Percentiles rank a stretch among this genome's conserved stretches.
Conservation (phyloP, 1,284 basidiomycete species). For the Sporisorium graminicola region DNA sequence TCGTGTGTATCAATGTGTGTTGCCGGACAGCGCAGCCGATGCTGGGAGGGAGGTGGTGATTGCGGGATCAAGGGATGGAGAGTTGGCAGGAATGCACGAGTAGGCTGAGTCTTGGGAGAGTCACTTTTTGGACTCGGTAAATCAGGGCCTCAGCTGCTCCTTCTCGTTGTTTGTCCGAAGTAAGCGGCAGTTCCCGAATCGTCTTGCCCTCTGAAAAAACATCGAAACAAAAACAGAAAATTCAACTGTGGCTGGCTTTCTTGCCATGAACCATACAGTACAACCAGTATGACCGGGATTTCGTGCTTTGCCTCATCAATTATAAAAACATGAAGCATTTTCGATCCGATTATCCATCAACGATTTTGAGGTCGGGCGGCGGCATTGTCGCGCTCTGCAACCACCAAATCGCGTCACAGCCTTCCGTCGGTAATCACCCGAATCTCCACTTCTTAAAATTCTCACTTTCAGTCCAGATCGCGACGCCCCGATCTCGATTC, state of each 20-base stretch:
- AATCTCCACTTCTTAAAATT: not conserved
- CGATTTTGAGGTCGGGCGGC: not conserved
- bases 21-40: not conserved
- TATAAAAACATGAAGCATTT: not conserved
- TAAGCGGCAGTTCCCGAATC: constrained; percentile 38
- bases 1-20: not conserved
- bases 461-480: too few species aligned
- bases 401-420: constrained; percentile 1
- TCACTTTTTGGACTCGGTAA: constrained; percentile 17
- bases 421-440: constrained; percentile 6
- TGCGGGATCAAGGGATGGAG: not conserved
- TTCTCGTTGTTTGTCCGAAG: constrained; percentile 17
- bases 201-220: not conserved
- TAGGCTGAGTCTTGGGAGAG: constrained; percentile 2
- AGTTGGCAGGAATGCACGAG: not conserved
- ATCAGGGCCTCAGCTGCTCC: constrained; percentile 7
- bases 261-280: not conserved
- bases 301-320: constrained; percentile 3
- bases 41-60: not conserved
- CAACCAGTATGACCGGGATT: not conserved
- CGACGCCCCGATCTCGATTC: constrained; percentile 1
- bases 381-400: not conserved
- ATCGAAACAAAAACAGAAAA: not conserved
- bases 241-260: not conserved
- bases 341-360: not conserved